Evolutionary conservation across 305 asterid genomes (phyloP).

Genomic region (Striga hermonthica): DNA sequence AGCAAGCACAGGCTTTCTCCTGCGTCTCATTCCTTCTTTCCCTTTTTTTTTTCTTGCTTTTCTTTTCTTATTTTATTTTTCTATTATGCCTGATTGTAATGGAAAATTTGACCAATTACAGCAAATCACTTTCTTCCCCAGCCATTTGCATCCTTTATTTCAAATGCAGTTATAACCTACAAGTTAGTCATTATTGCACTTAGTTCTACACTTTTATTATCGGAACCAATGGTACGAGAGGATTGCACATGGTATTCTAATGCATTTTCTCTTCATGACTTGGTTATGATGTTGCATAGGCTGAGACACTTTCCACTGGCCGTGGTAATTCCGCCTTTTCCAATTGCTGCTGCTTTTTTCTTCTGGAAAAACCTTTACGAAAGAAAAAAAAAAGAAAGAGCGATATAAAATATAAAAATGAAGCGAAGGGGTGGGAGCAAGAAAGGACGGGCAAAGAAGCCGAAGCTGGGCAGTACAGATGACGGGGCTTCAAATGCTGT

Average conservation of each 20-base stretch:
- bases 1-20: too few species aligned
- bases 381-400: constrained; percentile 9
- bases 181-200: background rate
- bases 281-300: constrained; percentile 29
- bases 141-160: constrained; percentile 1
- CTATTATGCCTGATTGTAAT: background rate
- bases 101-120: background rate
- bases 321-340: background rate
- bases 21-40: too few species aligned
- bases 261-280: constrained; percentile 15
- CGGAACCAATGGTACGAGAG: background rate
- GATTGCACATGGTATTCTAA: background rate
- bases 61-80: background rate
- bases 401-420: constrained; percentile 40
- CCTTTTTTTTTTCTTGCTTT: too few species aligned
- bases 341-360: constrained; percentile 25
- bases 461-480: constrained; percentile 40
- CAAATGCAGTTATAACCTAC: constrained; percentile 9
- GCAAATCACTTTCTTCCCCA: background rate
- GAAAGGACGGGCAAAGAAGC: constrained; percentile 66
- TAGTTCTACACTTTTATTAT: background rate
- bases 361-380: constrained; percentile 17
- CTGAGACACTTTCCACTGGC: constrained; percentile 22
- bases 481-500: constrained; percentile 53
- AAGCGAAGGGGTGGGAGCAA: constrained; percentile 73